Percentiles rank a stretch among this genome's conserved stretches.
Evolutionary conservation across 1,284 basidiomycete species (phyloP).

Genomic region (Garcileccinum viscosum): DNA sequence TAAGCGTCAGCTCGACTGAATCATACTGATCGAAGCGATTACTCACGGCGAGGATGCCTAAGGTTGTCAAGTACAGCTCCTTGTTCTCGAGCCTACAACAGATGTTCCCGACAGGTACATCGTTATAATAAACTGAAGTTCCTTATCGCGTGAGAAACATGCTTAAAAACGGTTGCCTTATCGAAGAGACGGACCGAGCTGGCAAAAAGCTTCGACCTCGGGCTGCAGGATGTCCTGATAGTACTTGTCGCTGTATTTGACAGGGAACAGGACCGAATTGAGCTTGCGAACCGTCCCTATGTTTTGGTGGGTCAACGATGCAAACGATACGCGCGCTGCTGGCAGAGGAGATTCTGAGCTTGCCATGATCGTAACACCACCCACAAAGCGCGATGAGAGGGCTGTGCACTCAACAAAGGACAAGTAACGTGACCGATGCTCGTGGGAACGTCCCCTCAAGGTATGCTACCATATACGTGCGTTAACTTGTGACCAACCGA

Average conservation of each 20-base stretch:
- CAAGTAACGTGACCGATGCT: conserved; percentile 23
- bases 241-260: conserved; percentile 84
- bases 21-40: conserved; percentile 23
- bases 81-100: conserved; percentile 79
- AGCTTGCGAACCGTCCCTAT: conserved; percentile 81
- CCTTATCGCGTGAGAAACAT: conserved; percentile 34
- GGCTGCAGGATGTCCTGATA: conserved; percentile 74
- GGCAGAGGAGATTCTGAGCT: conserved; percentile 31
- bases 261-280: conserved; percentile 80
- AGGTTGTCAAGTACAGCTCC: conserved; percentile 82
- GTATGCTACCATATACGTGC: not conserved
- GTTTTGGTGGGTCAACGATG: conserved; percentile 78
- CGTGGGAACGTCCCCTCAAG: conserved; percentile 29
- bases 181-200: conserved; percentile 61
- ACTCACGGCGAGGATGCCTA: conserved; percentile 82
- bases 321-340: conserved; percentile 65
- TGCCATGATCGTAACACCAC: conserved; percentile 23
- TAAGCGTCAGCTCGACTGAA: conserved; percentile 20
- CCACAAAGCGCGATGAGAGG: not conserved
- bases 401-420: conserved; percentile 21
- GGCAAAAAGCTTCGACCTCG: conserved; percentile 80
- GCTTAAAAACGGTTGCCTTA: conserved; percentile 13
- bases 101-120: conserved; percentile 82
- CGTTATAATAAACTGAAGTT: conserved; percentile 79
- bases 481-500: not conserved